These are phyloP conservation scores for Bjerkandera adusta DNA, from an alignment of 1,284 basidiomycete species.

Conservation along the genomic window DNA sequence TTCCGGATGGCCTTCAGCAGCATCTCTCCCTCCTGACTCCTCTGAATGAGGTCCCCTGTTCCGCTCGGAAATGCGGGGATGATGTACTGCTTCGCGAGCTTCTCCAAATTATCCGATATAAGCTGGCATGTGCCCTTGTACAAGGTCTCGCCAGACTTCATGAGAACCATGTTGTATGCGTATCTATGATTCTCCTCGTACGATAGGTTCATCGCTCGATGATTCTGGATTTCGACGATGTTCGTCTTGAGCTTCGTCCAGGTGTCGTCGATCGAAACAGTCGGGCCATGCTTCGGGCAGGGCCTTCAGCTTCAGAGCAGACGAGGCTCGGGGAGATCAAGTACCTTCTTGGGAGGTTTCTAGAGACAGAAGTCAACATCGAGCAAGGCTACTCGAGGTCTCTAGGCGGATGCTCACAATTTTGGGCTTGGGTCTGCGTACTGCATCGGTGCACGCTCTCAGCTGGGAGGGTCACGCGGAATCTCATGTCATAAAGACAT, in stretches of 20 bases:
- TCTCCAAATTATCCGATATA: slow-evolving; percentile 81
- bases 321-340: not conserved
- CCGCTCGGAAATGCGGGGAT: slow-evolving; percentile 80
- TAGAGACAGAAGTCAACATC: slow-evolving; percentile 23
- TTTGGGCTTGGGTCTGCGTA: too few relatives aligned
- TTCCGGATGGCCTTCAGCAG: slow-evolving; percentile 82
- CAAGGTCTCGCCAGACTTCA: slow-evolving; percentile 83
- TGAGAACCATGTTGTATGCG: slow-evolving; percentile 91
- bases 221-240: slow-evolving; percentile 94
- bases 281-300: slow-evolving; percentile 61
- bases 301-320: slow-evolving; percentile 3
- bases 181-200: slow-evolving; percentile 97
- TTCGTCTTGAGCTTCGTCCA: slow-evolving; percentile 80
- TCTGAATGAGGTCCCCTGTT: slow-evolving; percentile 55
- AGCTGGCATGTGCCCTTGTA: slow-evolving; percentile 87
- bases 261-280: slow-evolving; percentile 67
- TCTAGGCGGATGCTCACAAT: slow-evolving; percentile 36
- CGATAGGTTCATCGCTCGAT: slow-evolving; percentile 89
- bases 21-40: slow-evolving; percentile 78
- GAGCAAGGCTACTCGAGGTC: slow-evolving; percentile 4
- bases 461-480: too few relatives aligned
- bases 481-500: too few relatives aligned
- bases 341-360: slow-evolving; percentile 58
- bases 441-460: too few relatives aligned
- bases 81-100: slow-evolving; percentile 76